Conservation (phyloP, 257 asterid species). For the Penstemon barbatus region DNA sequence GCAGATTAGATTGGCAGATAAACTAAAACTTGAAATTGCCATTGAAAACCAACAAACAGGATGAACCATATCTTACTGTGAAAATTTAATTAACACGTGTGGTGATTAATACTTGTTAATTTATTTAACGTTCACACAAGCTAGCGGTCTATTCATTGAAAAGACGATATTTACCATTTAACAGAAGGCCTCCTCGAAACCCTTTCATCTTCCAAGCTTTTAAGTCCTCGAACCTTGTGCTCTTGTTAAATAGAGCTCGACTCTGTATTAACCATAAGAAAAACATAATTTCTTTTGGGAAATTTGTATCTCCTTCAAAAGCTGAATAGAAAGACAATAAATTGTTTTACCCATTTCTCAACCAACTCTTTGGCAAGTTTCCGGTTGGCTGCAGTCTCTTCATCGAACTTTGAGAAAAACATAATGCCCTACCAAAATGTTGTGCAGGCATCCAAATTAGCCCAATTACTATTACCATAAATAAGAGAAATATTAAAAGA, state of each 20-base stretch:
- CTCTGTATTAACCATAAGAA: conserved; percentile 54
- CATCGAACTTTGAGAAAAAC: conserved; percentile 95
- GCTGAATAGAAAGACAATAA: background rate
- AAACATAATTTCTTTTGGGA: background rate
- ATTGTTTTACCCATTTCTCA: conserved; percentile 85
- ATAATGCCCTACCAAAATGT: conserved; percentile 69
- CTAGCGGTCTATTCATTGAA: background rate
- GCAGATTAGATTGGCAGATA: conserved; percentile 23
- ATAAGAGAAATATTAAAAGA: background rate
- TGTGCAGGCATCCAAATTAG: conserved; percentile 17
- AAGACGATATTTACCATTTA: conserved; percentile 41
- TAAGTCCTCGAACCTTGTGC: conserved; percentile 76
- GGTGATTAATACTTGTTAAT: background rate
- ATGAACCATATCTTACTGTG: conserved; percentile 16
- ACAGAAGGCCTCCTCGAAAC: conserved; percentile 50
- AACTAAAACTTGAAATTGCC: conserved; percentile 9
- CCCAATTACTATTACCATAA: conserved; percentile 11
- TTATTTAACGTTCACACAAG: background rate
- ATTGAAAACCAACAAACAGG: background rate
- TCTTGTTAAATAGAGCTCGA: conserved; percentile 84
- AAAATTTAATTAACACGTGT: conserved; percentile 44
- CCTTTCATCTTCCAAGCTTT: conserved; percentile 53
- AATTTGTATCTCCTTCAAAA: conserved; percentile 2
- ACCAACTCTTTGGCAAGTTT: conserved; percentile 96
- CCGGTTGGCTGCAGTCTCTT: conserved; percentile 87